Conservation (phyloP, 805 yeast species). For the Myxozyma nipponensis region DNA sequence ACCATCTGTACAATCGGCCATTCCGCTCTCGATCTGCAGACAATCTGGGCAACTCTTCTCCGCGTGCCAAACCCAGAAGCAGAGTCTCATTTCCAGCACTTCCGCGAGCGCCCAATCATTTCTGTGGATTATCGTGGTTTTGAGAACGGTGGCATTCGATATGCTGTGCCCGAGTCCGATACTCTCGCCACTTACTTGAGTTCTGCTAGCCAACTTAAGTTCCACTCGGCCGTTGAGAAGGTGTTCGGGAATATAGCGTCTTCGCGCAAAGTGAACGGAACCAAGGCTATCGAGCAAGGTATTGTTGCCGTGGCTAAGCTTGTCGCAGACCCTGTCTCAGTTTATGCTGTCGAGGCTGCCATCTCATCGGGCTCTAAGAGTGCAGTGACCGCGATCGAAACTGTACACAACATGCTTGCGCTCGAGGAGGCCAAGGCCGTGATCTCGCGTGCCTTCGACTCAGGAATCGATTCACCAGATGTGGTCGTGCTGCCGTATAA, state of each 20-base stretch:
- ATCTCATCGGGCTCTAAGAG: not conserved
- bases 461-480: constrained; percentile 25
- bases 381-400: constrained; percentile 13
- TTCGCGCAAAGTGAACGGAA: not conserved
- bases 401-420: constrained; percentile 12
- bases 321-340: constrained; percentile 6
- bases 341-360: constrained; percentile 13
- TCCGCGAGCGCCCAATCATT: constrained; percentile 23
- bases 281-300: not conserved
- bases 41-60: constrained; percentile 27
- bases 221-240: constrained; percentile 3
- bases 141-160: constrained; percentile 20
- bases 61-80: constrained; percentile 9
- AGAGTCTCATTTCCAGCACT: constrained; percentile 12
- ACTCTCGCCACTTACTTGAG: not conserved
- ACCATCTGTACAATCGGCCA: constrained; percentile 22
- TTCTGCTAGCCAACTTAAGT: not conserved
- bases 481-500: constrained; percentile 10
- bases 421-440: constrained; percentile 7
- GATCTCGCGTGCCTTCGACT: constrained; percentile 11
- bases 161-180: constrained; percentile 7
- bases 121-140: constrained; percentile 25
- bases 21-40: constrained; percentile 23
- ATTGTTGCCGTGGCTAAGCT: constrained; percentile 9
- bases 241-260: not conserved